A percentile compares a stretch with the other conserved stretches of the same genome.
Conservation (phyloP, 139 green algal genomes). For the Bryopsis sp. region DNA sequence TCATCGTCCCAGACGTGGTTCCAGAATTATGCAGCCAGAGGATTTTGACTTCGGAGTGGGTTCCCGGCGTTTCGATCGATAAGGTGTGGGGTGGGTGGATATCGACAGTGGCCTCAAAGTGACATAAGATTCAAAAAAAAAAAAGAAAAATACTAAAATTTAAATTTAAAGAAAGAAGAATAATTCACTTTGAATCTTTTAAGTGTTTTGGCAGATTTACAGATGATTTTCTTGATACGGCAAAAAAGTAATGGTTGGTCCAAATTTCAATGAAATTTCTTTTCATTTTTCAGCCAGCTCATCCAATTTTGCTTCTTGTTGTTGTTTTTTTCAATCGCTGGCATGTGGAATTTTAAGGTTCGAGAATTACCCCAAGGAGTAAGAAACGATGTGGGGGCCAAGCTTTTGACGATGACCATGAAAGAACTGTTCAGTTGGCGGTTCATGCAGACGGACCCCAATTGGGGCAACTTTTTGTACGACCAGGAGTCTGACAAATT, state of each 20-base stretch:
- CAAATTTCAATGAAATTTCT: too few species aligned
- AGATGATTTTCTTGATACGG: too few species aligned
- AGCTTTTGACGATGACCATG: slow-evolving; percentile 80
- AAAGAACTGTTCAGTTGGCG: slow-evolving; percentile 85
- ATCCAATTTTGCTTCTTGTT: background rate
- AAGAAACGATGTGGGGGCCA: slow-evolving; percentile 61
- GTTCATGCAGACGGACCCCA: slow-evolving; percentile 96
- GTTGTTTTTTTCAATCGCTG: too few species aligned
- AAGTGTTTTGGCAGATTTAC: too few species aligned
- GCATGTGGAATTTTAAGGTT: slow-evolving; percentile 44
- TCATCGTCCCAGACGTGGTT: slow-evolving; percentile 69
- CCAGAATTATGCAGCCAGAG: slow-evolving; percentile 51
- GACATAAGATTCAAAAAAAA: too few species aligned
- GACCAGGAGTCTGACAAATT: slow-evolving; percentile 55
- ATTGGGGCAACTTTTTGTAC: slow-evolving; percentile 97
- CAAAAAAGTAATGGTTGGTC: too few species aligned
- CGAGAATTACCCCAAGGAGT: slow-evolving; percentile 49
- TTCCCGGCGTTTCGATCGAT: slow-evolving; percentile 74
- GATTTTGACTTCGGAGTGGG: slow-evolving; percentile 76
- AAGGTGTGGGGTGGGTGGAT: slow-evolving; percentile 41
- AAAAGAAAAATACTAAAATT: too few species aligned
- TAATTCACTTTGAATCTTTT: too few species aligned
- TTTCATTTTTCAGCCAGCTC: background rate
- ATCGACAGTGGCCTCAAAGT: too few species aligned
- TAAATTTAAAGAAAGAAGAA: too few species aligned